Percentiles rank a stretch among this genome's conserved stretches.
Conservation (phyloP, 2,329 filamentous ascomycete genomes). For the Alternaria longipes region DNA sequence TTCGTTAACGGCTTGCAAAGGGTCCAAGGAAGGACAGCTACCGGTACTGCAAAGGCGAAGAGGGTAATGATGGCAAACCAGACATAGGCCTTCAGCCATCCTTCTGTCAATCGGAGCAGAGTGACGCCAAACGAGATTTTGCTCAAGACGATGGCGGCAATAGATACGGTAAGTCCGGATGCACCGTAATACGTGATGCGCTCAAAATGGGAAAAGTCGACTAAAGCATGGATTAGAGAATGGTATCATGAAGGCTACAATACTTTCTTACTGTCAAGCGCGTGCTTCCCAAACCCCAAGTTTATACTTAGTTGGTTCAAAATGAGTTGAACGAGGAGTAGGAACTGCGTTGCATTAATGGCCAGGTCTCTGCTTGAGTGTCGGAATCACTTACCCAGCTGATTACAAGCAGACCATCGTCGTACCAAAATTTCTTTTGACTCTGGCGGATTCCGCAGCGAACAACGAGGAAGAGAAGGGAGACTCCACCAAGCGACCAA, state of each 20-base stretch:
- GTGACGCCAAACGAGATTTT: constrained; percentile 24
- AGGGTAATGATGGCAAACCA: constrained; percentile 17
- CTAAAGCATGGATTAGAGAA: background rate
- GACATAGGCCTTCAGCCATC: constrained; percentile 15
- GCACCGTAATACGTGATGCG: constrained; percentile 13
- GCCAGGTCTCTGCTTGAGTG: background rate
- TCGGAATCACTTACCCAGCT: constrained; percentile 7
- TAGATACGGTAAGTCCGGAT: constrained; percentile 5
- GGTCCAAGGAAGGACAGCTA: constrained; percentile 14
- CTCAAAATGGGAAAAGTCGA: constrained; percentile 8
- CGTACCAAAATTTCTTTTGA: constrained; percentile 11
- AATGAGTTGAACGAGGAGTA: background rate
- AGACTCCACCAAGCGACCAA: constrained; percentile 5
- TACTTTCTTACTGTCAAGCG: constrained; percentile 8
- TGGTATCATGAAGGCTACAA: too few relatives aligned
- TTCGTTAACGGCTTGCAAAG: constrained; percentile 18
- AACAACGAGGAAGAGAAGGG: constrained; percentile 5
- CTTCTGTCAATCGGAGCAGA: constrained; percentile 19
- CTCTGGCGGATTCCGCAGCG: constrained; percentile 1
- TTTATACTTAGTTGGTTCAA: constrained; percentile 9
- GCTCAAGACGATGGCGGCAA: constrained; percentile 14
- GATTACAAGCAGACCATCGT: constrained; percentile 4
- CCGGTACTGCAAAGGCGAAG: constrained; percentile 14
- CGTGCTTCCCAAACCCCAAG: constrained; percentile 11
- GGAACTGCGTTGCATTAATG: background rate